Percentiles rank a stretch among this genome's conserved stretches.
phyloP scores from a whole-genome alignment of 805 yeast species.

The Trichomonascus vanleenenianus region DNA sequence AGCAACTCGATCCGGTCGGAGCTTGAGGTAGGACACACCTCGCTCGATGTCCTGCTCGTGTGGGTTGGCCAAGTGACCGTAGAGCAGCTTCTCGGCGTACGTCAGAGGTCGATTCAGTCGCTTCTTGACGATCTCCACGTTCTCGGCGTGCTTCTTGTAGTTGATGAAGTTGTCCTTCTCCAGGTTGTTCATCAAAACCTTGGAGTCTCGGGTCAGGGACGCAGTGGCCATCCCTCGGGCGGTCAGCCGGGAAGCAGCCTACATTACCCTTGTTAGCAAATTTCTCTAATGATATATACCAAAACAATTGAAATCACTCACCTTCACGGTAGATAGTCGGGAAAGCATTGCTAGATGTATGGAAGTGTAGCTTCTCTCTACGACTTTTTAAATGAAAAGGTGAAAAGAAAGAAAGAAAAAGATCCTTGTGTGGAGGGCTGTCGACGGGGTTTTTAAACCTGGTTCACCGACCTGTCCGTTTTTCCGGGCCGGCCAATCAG shows the following conservation, averaged over 20 bases:
- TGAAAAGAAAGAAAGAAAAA: neutral
- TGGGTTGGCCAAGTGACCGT: slow-evolving; percentile 92
- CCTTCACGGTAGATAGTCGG: neutral
- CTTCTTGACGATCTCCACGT: slow-evolving; percentile 73
- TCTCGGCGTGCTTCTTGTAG: slow-evolving; percentile 86
- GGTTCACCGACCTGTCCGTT: too few relatives aligned
- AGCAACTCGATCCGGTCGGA: slow-evolving; percentile 96
- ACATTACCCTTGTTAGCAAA: neutral
- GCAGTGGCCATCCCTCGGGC: slow-evolving; percentile 3
- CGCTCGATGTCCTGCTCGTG: slow-evolving; percentile 78
- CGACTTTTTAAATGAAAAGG: neutral
- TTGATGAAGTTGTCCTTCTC: slow-evolving; percentile 70
- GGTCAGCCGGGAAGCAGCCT: slow-evolving; percentile 1
- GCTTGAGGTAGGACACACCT: slow-evolving; percentile 85
- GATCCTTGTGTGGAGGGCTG: too few relatives aligned
- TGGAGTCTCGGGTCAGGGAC: slow-evolving; percentile 51
- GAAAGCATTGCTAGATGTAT: neutral
- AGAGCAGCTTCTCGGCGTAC: slow-evolving; percentile 89
- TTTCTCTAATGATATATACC: too few relatives aligned
- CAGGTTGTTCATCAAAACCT: slow-evolving; percentile 63
- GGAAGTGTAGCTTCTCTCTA: neutral
- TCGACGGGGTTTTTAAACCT: too few relatives aligned
- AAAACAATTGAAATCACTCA: too few relatives aligned
- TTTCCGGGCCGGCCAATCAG: too few relatives aligned
- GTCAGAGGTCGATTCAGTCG: slow-evolving; percentile 86